Conservation (phyloP, 371 early-diverging fungal species). For the Mortierella sp. region DNA sequence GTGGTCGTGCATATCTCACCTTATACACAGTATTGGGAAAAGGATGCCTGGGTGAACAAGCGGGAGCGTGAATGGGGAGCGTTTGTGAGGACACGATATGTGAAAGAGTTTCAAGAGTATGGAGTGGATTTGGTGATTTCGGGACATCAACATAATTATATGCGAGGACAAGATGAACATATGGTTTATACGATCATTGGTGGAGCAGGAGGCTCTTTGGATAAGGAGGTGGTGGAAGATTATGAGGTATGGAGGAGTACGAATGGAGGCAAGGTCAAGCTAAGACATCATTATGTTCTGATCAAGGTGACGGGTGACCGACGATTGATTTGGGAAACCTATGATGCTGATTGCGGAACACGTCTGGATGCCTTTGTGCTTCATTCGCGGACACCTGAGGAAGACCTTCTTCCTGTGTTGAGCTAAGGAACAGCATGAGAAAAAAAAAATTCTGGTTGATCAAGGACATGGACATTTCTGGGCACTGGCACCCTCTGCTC, state of each 20-base stretch:
- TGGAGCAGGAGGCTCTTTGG: constrained; percentile 80
- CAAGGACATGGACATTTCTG: too few species aligned
- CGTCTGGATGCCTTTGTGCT: constrained; percentile 50
- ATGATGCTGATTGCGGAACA: constrained; percentile 50
- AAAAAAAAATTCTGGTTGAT: not conserved
- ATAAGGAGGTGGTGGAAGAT: constrained; percentile 73
- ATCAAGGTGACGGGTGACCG: constrained; percentile 53
- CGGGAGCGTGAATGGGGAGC: constrained; percentile 79
- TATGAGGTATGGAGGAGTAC: constrained; percentile 45
- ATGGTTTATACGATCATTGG: constrained; percentile 76
- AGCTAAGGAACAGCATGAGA: not conserved
- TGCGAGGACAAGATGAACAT: constrained; percentile 65
- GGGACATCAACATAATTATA: constrained; percentile 87
- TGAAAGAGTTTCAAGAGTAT: constrained; percentile 71
- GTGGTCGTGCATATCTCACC: constrained; percentile 85
- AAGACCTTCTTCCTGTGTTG: not conserved
- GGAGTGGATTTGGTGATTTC: constrained; percentile 81
- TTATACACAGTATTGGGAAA: constrained; percentile 84
- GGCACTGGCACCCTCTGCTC: too few species aligned
- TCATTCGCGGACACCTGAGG: constrained; percentile 40
- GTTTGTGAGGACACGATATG: constrained; percentile 74
- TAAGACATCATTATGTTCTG: constrained; percentile 47
- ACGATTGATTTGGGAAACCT: constrained; percentile 49
- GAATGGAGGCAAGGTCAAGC: constrained; percentile 28
- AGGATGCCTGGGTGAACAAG: constrained; percentile 71